Evolutionary conservation across 1,284 basidiomycete genomes (phyloP), one percentile per base, ranked within the genome.

Genomic region (Vanrija sp.): DNA sequence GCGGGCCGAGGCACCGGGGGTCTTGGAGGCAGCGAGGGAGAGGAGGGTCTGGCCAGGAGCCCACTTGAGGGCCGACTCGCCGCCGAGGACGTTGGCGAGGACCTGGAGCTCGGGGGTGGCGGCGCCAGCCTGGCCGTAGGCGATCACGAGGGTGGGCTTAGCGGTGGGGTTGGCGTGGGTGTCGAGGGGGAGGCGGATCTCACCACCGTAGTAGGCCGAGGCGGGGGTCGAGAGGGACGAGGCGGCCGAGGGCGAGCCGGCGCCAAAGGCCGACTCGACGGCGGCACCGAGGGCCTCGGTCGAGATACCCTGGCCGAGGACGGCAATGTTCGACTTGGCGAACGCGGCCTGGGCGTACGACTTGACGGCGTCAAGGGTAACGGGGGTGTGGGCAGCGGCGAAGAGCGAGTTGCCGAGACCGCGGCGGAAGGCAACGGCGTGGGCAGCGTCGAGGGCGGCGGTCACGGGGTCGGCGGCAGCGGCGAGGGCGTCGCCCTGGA

Each of bases 401-500:
- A 89, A 92, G 60, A 96, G 81, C 41, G 90, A 87, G 67, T 88
- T 83, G 67, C 92, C 91, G 66, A 97, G 88, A 24, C 93, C 90
- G 50, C 80, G 80, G 68, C 91, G 89, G 87, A 96, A 96, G 43
- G 93, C 93, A 53, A 93, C 79, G 43, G 82, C 77, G 74, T 96
- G 93, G 18, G 91, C 91, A 47, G 86, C 77, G 71, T 97, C 93
- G 49, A 78, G 65, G 57, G 78, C 78, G 61, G 77, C 54, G 3
- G 82, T 82, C 15, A 80, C 79, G 15, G 89, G 84, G 60, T 87
- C 78, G 39, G 79, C 73, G 48, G 79, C 75, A n/a, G 85, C 87
- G 41, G 82, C 78, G 36, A 81, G 74, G 41, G 85, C 79, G 69
- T 96, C 93, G 53, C 82, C 80, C 54, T 84, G 80, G 55, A 92